These are phyloP conservation scores for Kandelia obovata DNA, from an alignment of 345 rosid species.

Conservation along the genomic window DNA sequence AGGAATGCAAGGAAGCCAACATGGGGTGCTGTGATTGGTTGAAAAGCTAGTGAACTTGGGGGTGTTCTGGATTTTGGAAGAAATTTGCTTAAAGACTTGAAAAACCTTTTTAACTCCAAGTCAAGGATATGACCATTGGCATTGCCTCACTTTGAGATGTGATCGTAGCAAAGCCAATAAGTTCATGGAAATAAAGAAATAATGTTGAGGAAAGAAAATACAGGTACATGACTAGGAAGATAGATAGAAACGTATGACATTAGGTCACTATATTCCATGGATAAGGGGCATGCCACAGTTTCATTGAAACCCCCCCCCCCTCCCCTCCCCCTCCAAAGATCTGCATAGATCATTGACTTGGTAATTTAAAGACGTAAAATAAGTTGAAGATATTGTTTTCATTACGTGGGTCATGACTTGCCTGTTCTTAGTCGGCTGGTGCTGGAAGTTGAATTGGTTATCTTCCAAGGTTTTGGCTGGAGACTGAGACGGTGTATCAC, in stretches of 20 bases:
- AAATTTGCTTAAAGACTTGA: neutral
- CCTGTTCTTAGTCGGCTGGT: too few species aligned
- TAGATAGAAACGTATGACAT: neutral
- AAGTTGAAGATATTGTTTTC: too few species aligned
- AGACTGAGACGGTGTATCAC: too few species aligned
- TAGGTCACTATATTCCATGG: neutral
- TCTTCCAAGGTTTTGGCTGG: too few species aligned
- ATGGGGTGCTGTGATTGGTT: slow-evolving; percentile 2
- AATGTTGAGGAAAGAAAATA: neutral
- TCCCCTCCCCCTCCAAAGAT: too few species aligned
- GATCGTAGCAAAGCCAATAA: neutral
- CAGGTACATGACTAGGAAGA: neutral
- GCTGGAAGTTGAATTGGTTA: too few species aligned
- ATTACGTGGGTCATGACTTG: too few species aligned
- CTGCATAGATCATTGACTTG: too few species aligned
- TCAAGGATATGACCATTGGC: slow-evolving; percentile 6
- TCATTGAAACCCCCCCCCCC: too few species aligned
- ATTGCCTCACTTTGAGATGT: neutral
- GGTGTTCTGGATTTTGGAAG: neutral
- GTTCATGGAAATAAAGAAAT: neutral
- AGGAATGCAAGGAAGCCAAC: neutral
- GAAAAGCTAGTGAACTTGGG: neutral
- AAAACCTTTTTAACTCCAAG: neutral
- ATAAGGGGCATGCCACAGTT: neutral
- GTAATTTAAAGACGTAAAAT: too few species aligned